Conservation (phyloP, 1,284 basidiomycete genomes). For the Ceratobasidium sp. region DNA sequence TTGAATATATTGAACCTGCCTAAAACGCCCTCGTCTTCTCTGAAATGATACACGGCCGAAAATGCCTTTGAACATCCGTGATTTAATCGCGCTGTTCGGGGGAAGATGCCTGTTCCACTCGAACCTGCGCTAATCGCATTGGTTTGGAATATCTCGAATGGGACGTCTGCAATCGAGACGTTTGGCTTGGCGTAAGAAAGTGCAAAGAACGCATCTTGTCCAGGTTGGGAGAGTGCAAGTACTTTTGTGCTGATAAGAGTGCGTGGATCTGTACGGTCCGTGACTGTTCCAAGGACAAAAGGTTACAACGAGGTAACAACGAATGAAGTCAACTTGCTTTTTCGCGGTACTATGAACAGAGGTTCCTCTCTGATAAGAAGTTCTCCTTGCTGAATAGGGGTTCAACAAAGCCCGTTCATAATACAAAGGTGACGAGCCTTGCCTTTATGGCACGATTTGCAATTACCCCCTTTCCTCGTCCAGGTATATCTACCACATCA, state of each 20-base stretch:
- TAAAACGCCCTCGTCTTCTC: constrained; percentile 39
- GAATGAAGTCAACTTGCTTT: constrained; percentile 52
- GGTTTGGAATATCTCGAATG: constrained; percentile 64
- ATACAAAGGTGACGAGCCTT: constrained; percentile 30
- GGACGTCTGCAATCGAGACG: constrained; percentile 31
- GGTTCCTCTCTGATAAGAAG: constrained; percentile 62
- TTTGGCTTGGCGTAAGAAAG: constrained; percentile 30
- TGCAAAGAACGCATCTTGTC: constrained; percentile 26
- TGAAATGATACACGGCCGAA: constrained; percentile 65
- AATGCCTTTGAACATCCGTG: constrained; percentile 70
- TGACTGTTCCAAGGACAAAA: not conserved
- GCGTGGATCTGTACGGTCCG: not conserved
- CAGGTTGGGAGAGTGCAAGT: not conserved
- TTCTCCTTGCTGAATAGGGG: constrained; percentile 60
- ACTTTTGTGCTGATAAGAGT: constrained; percentile 18
- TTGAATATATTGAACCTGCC: constrained; percentile 10
- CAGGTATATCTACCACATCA: constrained; percentile 51
- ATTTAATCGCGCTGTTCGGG: constrained; percentile 66
- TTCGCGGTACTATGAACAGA: constrained; percentile 59
- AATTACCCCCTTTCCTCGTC: constrained; percentile 54
- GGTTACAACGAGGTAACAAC: not conserved
- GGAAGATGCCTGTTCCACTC: constrained; percentile 63
- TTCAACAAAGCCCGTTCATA: not conserved
- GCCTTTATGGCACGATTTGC: constrained; percentile 54
- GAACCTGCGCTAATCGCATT: constrained; percentile 63